Evolutionary conservation across 2,329 filamentous ascomycete genomes (phyloP), one percentile per base, ranked within the genome.

Genomic region (Pseudopyrenochaeta lycopersici): DNA sequence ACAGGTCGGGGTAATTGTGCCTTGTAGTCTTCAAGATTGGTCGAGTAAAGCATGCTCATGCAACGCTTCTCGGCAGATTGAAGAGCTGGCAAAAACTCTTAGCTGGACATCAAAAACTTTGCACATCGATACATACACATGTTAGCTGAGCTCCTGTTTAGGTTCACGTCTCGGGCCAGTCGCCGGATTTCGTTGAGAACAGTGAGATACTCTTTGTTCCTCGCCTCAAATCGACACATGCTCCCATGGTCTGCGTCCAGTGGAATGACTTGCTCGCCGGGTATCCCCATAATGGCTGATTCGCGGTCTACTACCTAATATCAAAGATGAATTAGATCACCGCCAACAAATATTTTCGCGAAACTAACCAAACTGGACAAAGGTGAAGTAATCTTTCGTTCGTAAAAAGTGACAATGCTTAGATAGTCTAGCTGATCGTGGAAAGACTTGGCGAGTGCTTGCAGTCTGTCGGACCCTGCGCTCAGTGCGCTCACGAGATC

Each of bases 21-120:
- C 46, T 61, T 67, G 49, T 77, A 73, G 33, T 75, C 70, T 33
- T 59, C 49, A 4, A 69, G 54, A 47, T 73, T 60, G 49, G 60
- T 68, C 21, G 51, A 66, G 49, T 73, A 66, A 14, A 78, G 64
- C 1, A 77, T 65, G 32, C 46, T 44, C 40, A 77, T 56, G 57
- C 73, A 78, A 7, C 61, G 54, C 50, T 57, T 71, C 53, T 78
- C 75, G 4, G 64, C 40, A 67, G 42, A 49, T 73, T 11, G n/a
- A n/a, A 77, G 61, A 27, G 66, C 75, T 78, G 45, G 35, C 12
- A 15, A 17, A 36, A 49, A 39, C 42, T 7, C 35, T 46, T 15
- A 43, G 32, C 31, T 33, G 4, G 11, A n/a, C 31, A 6, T 38
- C 31, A 10, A n/a, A n/a, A n/a, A n/a, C n/a, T n/a, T n/a, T n/a